Evolutionary conservation across 495 filamentous ascomycete species (phyloP).

Genomic region (Bryoglossum gracile): DNA sequence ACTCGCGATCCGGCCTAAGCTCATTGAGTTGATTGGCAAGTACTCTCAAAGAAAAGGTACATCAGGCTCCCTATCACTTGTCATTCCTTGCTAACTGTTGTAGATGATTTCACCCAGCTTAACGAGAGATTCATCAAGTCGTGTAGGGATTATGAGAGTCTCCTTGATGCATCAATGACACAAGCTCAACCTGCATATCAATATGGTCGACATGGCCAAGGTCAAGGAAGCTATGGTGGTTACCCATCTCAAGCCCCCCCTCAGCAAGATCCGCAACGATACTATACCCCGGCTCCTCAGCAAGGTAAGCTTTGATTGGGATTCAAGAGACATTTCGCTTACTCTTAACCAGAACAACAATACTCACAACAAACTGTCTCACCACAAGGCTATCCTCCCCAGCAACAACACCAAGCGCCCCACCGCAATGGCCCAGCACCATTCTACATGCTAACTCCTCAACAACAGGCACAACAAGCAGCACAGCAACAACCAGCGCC

Average conservation of each 20-base stretch:
- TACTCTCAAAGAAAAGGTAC: slow-evolving; percentile 98
- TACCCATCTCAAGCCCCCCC: slow-evolving; percentile 41
- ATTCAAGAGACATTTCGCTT: not conserved
- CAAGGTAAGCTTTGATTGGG: slow-evolving; percentile 33
- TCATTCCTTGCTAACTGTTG: not conserved
- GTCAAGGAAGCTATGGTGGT: slow-evolving; percentile 30
- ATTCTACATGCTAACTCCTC: slow-evolving; percentile 30
- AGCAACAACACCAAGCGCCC: no score
- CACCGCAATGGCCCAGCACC: slow-evolving; percentile 30
- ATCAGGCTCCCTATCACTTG: not conserved
- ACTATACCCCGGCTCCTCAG: slow-evolving; percentile 51
- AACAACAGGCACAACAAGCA: slow-evolving; percentile 17
- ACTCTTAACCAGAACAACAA: slow-evolving; percentile 23
- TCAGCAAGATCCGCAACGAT: slow-evolving; percentile 60
- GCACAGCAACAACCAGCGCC: slow-evolving; percentile 25
- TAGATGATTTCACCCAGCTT: slow-evolving; percentile 95
- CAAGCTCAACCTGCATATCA: slow-evolving; percentile 60
- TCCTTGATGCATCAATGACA: slow-evolving; percentile 95
- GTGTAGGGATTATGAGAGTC: slow-evolving; percentile 85
- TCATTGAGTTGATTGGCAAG: slow-evolving; percentile 97
- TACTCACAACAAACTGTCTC: slow-evolving; percentile 25
- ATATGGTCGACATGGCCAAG: slow-evolving; percentile 28
- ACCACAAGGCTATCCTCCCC: slow-evolving; percentile 26
- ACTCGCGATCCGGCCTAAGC: slow-evolving; percentile 86
- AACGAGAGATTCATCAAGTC: slow-evolving; percentile 99